Conservation (phyloP, 2,329 filamentous ascomycete species). For the Ciborinia camelliae region DNA sequence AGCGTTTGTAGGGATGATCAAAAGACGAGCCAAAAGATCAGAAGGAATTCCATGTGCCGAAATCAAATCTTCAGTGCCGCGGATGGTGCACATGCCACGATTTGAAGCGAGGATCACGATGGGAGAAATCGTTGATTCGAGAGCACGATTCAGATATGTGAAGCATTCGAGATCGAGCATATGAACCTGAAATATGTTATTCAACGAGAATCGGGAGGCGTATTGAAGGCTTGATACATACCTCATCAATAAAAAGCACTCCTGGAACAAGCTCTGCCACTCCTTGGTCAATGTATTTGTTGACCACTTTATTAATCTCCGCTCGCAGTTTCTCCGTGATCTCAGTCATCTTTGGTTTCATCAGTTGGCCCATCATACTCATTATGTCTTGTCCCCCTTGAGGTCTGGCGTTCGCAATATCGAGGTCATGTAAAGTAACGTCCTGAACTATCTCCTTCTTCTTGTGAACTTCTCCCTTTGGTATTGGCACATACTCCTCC, state of each 20-base stretch:
- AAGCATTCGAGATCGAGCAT: slow-evolving; percentile 99
- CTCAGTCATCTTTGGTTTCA: slow-evolving; percentile 99
- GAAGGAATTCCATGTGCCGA: slow-evolving; percentile 92
- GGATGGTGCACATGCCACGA: slow-evolving; percentile 88
- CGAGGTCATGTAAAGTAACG: slow-evolving; percentile 93
- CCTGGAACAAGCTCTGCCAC: slow-evolving; percentile 97
- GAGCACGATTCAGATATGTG: slow-evolving; percentile 96
- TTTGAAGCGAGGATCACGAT: slow-evolving; percentile 98
- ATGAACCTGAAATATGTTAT: slow-evolving; percentile 64
- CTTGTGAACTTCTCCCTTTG: slow-evolving; percentile 98
- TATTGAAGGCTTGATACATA: slow-evolving; percentile 43
- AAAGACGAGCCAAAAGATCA: slow-evolving; percentile 86
- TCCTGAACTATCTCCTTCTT: slow-evolving; percentile 99
- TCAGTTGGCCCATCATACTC: slow-evolving; percentile 99
- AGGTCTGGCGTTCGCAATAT: slow-evolving; percentile 90
- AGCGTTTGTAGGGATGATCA: slow-evolving; percentile 92
- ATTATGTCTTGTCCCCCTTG: slow-evolving; percentile 99
- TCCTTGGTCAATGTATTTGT: slow-evolving; percentile 97
- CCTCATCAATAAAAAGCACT: slow-evolving; percentile 97
- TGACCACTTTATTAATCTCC: slow-evolving; percentile 99
- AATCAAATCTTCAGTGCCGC: slow-evolving; percentile 76
- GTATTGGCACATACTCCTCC: slow-evolving; percentile 97
- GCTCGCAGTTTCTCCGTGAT: slow-evolving; percentile 94
- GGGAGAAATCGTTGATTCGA: slow-evolving; percentile 90
- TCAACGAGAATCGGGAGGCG: slow-evolving; percentile 1